A percentile compares a stretch with the other conserved stretches of the same genome.
Conservation (phyloP, 305 asterid species). For the Striga hermonthica region DNA sequence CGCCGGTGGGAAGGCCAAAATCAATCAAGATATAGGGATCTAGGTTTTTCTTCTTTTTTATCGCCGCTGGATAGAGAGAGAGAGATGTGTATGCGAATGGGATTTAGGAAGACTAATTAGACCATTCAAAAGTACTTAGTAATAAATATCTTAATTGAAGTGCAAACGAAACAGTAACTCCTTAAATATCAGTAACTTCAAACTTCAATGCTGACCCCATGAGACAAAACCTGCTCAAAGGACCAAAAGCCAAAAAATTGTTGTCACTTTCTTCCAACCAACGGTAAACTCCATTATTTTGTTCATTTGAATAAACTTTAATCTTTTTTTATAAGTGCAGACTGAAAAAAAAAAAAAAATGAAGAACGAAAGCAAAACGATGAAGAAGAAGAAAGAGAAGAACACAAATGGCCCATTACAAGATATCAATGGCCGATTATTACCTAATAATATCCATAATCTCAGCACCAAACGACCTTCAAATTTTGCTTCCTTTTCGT, state of each 20-base stretch:
- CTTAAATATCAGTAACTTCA: too few relatives aligned
- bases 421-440: slow-evolving; percentile 28
- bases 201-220: too few relatives aligned
- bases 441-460: slow-evolving; percentile 21
- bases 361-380: slow-evolving; percentile 28
- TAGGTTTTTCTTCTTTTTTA: neutral
- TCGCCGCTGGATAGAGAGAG: too few relatives aligned
- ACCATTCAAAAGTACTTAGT: neutral
- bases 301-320: slow-evolving; percentile 7
- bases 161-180: neutral
- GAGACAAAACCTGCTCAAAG: neutral
- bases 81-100: neutral
- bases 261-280: slow-evolving; percentile 25
- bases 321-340: neutral
- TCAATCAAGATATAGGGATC: too few relatives aligned
- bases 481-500: slow-evolving; percentile 13
- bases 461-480: slow-evolving; percentile 7
- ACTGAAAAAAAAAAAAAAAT: slow-evolving; percentile 1
- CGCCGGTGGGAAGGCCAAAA: too few relatives aligned
- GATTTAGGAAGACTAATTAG: neutral
- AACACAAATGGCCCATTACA: slow-evolving; percentile 28
- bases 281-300: slow-evolving; percentile 31
- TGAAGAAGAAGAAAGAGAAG: slow-evolving; percentile 18
- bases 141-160: neutral
- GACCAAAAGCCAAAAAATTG: neutral